Conservation (phyloP, 2,329 filamentous ascomycete species). For the Diaporthe citri region DNA sequence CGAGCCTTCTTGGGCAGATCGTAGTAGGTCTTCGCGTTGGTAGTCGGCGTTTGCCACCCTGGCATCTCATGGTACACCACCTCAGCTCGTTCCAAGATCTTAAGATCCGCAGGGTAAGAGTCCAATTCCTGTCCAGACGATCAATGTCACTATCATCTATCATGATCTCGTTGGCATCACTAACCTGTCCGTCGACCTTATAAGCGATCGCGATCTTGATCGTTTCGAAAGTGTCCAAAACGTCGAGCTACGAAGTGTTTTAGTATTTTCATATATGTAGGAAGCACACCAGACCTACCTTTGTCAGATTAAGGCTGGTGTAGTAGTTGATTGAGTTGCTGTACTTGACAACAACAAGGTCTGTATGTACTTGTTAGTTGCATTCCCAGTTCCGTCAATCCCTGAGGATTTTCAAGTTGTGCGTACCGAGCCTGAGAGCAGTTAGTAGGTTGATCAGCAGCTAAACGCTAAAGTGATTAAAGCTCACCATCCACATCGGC, state of each 20-base stretch:
- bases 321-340: slow-evolving; percentile 75
- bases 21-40: slow-evolving; percentile 68
- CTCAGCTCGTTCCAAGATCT: slow-evolving; percentile 68
- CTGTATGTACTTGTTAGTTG: slow-evolving; percentile 44
- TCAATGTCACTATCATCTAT: no score
- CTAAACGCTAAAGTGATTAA: no score
- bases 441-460: no score
- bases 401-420: no score
- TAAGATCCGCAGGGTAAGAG: slow-evolving; percentile 76
- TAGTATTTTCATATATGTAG: no score
- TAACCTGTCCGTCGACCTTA: slow-evolving; percentile 57
- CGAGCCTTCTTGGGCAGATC: slow-evolving; percentile 71
- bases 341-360: slow-evolving; percentile 75
- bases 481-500: slow-evolving; percentile 61
- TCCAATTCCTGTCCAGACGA: slow-evolving; percentile 57
- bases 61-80: slow-evolving; percentile 76
- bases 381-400: no score
- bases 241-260: slow-evolving; percentile 61
- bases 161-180: no score
- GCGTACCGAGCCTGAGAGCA: no score
- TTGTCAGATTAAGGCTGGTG: slow-evolving; percentile 69
- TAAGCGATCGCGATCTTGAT: slow-evolving; percentile 85
- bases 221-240: slow-evolving; percentile 79
- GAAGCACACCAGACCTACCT: not conserved
- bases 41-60: slow-evolving; percentile 77